These are phyloP conservation scores for Pseudogymnoascus sp. DNA, from an alignment of 2,329 filamentous ascomycete genomes.

Conservation along the genomic window DNA sequence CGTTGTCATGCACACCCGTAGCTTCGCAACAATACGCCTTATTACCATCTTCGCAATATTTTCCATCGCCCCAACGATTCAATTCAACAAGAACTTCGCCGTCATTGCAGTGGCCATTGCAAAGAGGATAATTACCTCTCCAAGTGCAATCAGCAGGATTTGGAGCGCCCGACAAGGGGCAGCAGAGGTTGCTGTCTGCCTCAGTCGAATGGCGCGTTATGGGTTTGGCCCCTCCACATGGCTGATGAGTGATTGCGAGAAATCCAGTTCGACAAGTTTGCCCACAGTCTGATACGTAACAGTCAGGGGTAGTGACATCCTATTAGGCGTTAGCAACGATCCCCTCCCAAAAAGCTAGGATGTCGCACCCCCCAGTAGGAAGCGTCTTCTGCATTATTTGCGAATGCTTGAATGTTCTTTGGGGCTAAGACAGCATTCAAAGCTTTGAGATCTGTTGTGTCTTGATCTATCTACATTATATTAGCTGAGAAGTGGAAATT, in stretches of 20 bases:
- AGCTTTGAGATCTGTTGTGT: background rate
- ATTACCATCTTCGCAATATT: slow-evolving; percentile 18
- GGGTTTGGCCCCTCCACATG: slow-evolving; percentile 18
- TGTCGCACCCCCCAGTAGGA: background rate
- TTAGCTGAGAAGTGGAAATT: background rate
- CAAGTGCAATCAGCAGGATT: slow-evolving; percentile 21
- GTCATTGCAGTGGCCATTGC: slow-evolving; percentile 20
- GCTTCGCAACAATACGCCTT: slow-evolving; percentile 18
- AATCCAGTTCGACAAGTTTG: slow-evolving; percentile 21
- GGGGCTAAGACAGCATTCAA: background rate
- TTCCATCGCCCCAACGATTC: slow-evolving; percentile 18
- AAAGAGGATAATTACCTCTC: slow-evolving; percentile 19
- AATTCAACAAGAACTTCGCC: slow-evolving; percentile 19
- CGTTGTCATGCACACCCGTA: slow-evolving; percentile 9
- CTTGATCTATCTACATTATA: background rate
- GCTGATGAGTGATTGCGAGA: slow-evolving; percentile 19
- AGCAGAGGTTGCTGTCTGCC: slow-evolving; percentile 15
- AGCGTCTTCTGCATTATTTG: background rate
- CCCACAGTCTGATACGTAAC: slow-evolving; percentile 23
- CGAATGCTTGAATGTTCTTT: background rate
- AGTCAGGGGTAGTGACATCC: slow-evolving; percentile 13
- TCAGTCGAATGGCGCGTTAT: slow-evolving; percentile 14
- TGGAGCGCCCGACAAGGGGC: slow-evolving; percentile 19
- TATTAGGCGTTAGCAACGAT: background rate
- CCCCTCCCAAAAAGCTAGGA: background rate